phyloP scores from a whole-genome alignment of 305 asterid genomes.

The Andrographis paniculata region DNA sequence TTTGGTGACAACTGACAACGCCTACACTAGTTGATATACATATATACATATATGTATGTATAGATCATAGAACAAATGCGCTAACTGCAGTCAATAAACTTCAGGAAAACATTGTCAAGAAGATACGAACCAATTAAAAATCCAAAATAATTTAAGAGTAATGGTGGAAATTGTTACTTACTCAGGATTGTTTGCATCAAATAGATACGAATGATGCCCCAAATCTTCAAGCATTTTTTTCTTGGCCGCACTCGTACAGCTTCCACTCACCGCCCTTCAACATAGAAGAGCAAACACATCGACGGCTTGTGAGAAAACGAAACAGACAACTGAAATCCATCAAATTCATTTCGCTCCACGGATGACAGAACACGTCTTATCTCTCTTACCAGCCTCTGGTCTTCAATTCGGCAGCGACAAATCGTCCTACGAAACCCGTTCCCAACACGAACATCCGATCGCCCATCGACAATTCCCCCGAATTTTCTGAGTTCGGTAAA shows the following conservation, averaged over 20 bases:
- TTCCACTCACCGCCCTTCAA: constrained; percentile 67
- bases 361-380: not conserved
- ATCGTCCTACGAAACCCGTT: constrained; percentile 77
- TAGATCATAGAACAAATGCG: no score
- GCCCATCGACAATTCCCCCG: constrained; percentile 18
- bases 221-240: constrained; percentile 47
- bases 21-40: no score
- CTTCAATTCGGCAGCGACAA: constrained; percentile 61
- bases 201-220: constrained; percentile 51
- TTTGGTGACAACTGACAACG: no score
- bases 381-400: constrained; percentile 46
- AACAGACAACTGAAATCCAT: no score
- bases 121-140: not conserved
- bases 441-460: constrained; percentile 67
- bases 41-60: no score
- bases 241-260: constrained; percentile 53
- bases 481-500: constrained; percentile 13
- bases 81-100: no score
- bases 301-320: no score
- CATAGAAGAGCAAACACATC: constrained; percentile 1
- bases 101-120: not conserved
- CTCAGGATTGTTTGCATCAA: constrained; percentile 64
- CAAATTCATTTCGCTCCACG: no score
- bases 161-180: constrained; percentile 15
- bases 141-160: not conserved